Conservation (phyloP, 2,329 filamentous ascomycete species). For the Fusarium aywerte region DNA sequence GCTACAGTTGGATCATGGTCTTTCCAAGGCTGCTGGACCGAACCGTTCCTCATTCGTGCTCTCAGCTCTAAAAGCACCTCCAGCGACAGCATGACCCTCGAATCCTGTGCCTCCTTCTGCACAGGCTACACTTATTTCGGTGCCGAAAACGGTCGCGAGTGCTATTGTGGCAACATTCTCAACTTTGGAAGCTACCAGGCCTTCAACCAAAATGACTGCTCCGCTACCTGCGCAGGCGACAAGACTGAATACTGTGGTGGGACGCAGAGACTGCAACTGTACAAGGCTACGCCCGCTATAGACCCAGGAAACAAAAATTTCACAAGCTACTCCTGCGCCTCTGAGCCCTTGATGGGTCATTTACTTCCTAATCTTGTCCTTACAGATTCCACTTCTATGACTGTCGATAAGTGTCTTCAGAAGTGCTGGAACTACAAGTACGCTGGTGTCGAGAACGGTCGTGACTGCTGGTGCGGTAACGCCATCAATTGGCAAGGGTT, state of each 20-base stretch:
- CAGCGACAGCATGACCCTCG: constrained; percentile 52
- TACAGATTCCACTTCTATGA: constrained; percentile 50
- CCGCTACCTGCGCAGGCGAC: constrained; percentile 49
- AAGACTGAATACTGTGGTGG: constrained; percentile 52
- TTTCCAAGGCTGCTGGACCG: constrained; percentile 54
- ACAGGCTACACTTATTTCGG: constrained; percentile 49
- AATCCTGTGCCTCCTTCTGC: constrained; percentile 49
- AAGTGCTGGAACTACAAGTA: constrained; percentile 50
- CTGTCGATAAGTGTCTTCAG: constrained; percentile 49
- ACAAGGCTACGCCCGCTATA: constrained; percentile 46
- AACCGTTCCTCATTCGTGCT: constrained; percentile 48
- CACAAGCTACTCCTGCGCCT: constrained; percentile 52
- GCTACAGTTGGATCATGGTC: constrained; percentile 45
- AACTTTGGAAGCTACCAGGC: constrained; percentile 45
- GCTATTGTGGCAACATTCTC: constrained; percentile 53
- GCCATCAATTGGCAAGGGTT: constrained; percentile 45
- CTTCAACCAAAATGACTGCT: constrained; percentile 49
- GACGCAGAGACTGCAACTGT: constrained; percentile 49
- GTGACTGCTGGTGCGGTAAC: constrained; percentile 54
- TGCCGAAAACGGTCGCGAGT: constrained; percentile 52
- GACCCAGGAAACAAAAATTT: constrained; percentile 52
- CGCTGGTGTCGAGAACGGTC: constrained; percentile 53
- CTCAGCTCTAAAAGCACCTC: constrained; percentile 46
- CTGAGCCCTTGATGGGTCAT: constrained; percentile 50
- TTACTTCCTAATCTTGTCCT: constrained; percentile 47